Conservation (phyloP, 2,329 filamentous ascomycete genomes). For the Penicillium sp. region DNA sequence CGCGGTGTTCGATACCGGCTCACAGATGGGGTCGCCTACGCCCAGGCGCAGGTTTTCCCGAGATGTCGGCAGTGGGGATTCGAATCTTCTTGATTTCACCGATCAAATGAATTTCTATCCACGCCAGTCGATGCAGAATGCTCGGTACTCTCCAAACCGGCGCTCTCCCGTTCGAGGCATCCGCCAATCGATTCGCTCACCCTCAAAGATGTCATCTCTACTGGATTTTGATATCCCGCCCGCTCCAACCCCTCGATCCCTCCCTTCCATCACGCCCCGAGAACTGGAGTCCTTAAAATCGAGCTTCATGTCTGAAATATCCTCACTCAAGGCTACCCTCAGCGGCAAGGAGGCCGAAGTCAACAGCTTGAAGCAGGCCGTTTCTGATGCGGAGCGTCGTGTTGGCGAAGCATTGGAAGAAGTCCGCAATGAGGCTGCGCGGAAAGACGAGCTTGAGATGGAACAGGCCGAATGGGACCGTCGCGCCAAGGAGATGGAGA, state of each 20-base stretch:
- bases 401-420: conserved; percentile 84
- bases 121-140: conserved; percentile 47
- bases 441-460: conserved; percentile 69
- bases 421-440: conserved; percentile 72
- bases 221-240: conserved; percentile 94
- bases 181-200: conserved; percentile 38
- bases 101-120: conserved; percentile 67
- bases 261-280: conserved; percentile 86
- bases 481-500: conserved; percentile 82
- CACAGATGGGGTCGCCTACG: conserved; percentile 45
- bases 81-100: conserved; percentile 86
- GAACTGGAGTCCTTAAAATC: conserved; percentile 94
- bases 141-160: conserved; percentile 41
- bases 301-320: conserved; percentile 86
- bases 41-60: conserved; percentile 52
- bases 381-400: conserved; percentile 87
- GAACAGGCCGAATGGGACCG: conserved; percentile 84
- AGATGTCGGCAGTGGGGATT: conserved; percentile 43
- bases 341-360: conserved; percentile 94
- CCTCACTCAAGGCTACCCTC: conserved; percentile 86
- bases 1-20: conserved; percentile 37
- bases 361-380: conserved; percentile 78
- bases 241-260: conserved; percentile 84
- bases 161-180: conserved; percentile 48
- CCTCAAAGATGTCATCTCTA: conserved; percentile 67